Evolutionary conservation across 2,329 filamentous ascomycete genomes (phyloP), one percentile per base, ranked within the genome.

Genomic region (Colletotrichum sp.): DNA sequence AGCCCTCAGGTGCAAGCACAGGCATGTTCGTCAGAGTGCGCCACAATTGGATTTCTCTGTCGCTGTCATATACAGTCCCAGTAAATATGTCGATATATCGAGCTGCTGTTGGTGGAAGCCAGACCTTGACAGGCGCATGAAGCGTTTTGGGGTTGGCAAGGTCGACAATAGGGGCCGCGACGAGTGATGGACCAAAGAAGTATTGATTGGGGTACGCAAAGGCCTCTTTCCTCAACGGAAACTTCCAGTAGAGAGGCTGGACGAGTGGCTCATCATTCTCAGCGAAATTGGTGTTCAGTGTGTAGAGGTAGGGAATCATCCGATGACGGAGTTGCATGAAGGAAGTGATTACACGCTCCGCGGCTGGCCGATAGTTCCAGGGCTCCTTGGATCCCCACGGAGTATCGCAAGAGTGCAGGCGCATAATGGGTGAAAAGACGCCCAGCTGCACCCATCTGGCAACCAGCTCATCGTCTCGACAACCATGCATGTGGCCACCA

Each of bases 361-460:
- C n/a, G 12, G 10, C 43, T 22, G 43, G 43, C 43, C 43, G 12
- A 52, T 52, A 52, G 43, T 22, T 52, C 43, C 43, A 52, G 43
- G 43, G 43, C n/a, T 52, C 43, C 43, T 52, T 52, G n/a, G 43
- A 52, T 22, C 43, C 43, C 43, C 43, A 52, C 2, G 43, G 43
- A 22, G n/a, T 52, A 25, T 52, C 43, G 6, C 43, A 52, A 22
- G 43, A 52, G 43, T 52, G n/a, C n/a, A 52, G n/a, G n/a, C 43
- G 43, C 43, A 52, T 22, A n/a, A 52, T 52, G 43, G n/a, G 43
- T 52, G 43, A 52, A 52, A 52, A 52, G 6, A 88, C 88, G 7
- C 91, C 92, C 3, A 91, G 85, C 79, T 93, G 92, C 1, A 92
- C 86, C 92, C 91, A 93, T 22, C 92, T 87, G 2, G 89, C 87